Conservation (phyloP, 768 basidiomycete species). For the Exidia glandulosa region DNA sequence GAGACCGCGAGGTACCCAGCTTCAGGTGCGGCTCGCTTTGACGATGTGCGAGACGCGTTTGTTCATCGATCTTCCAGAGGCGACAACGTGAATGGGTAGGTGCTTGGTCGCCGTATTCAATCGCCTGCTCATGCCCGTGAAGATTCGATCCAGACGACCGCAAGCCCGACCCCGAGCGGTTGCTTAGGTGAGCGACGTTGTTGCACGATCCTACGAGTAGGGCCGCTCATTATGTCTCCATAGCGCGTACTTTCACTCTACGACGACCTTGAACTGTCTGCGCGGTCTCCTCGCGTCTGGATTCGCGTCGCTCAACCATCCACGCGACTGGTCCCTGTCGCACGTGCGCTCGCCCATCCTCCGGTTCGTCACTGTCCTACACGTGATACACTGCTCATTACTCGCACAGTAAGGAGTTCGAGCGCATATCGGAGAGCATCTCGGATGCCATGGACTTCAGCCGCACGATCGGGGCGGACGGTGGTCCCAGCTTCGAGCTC, state of each 20-base stretch:
- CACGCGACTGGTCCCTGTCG: constrained; percentile 80
- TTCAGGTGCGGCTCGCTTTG: constrained; percentile 52
- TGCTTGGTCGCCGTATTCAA: constrained; percentile 4
- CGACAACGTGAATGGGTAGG: constrained; percentile 90
- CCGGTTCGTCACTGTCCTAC: constrained; percentile 32
- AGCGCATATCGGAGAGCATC: constrained; percentile 71
- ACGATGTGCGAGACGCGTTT: neutral
- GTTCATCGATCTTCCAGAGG: constrained; percentile 41
- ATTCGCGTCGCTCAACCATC: constrained; percentile 87
- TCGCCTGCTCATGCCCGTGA: constrained; percentile 5
- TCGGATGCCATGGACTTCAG: constrained; percentile 91
- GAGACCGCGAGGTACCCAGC: constrained; percentile 65
- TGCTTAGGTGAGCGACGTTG: constrained; percentile 50
- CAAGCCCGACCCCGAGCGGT: constrained; percentile 79
- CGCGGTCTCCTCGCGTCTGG: constrained; percentile 82
- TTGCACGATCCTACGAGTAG: too few relatives aligned
- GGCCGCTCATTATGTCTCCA: neutral
- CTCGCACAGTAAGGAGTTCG: constrained; percentile 61
- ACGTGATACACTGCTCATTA: neutral
- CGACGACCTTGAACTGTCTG: constrained; percentile 86
- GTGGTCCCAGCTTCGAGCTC: constrained; percentile 48
- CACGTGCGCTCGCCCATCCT: constrained; percentile 82
- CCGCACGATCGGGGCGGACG: constrained; percentile 70
- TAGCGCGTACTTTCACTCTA: constrained; percentile 94
- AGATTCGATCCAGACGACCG: constrained; percentile 69